Base-by-base conservation (phyloP, 2,329 filamentous ascomycete genomes). In the Graphilbum sp. region DNA sequence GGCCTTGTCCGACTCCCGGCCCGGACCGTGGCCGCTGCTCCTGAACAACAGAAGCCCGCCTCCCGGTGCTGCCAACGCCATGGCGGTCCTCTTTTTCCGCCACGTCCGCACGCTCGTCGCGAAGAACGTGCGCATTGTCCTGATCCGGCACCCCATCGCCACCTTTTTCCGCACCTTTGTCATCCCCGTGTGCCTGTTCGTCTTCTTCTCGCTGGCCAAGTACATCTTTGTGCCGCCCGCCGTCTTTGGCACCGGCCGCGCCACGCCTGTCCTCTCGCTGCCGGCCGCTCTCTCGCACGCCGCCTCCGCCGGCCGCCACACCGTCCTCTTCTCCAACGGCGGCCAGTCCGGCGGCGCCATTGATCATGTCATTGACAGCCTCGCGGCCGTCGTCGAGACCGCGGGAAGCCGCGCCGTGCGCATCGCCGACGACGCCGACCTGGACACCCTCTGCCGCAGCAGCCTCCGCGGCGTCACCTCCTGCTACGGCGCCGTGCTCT, bases 151-250 rank as follows among this genome's bases (percentile, higher is more conserved):
- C 52, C 49, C 56, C 17, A 40, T 63, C 5, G 59, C 67, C 18
- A 71, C 72, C 3, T 41, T 66, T 33, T 56, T 73, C 43, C 69
- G 72, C 48, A 68, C 72, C 6, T 65, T 79, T 36, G 30, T 78
- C 17, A 59, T 79, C 2, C 75, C 75, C 3, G 56, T 79, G 24
- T 50, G 68, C 33, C 57, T 79, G 37, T 65, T 70, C 31, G 57
- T 66, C 18, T 74, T 79, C 48, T 64, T 79, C 43, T 70, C 63
- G 38, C 88, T 80, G 54, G 79, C 84, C 15, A 78, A 82, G 47
- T 87, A 87, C 53, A 72, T 94, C 45, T 88, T 93, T 50, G 71
- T 87, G 4, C 79, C 84, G 1, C 79, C 82, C 2, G 79, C 80
- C 1, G 60, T 67, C 3, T 93, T 69, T 50, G 87, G 87, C 33